Conservation (phyloP, 306 rosid species). For the Ormosia semicastrata region DNA sequence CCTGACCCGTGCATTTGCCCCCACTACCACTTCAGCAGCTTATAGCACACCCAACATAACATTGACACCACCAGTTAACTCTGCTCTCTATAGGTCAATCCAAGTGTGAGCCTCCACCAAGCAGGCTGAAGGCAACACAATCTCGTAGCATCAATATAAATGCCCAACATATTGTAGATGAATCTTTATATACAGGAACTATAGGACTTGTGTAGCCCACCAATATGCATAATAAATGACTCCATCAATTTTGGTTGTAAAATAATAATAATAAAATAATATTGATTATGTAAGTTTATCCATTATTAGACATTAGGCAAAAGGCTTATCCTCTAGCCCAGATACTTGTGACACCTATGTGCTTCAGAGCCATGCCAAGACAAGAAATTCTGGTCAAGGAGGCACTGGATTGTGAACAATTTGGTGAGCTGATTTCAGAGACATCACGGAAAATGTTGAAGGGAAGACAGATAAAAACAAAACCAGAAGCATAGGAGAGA, state of each 20-base stretch:
- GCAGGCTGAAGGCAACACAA: conserved; percentile 29
- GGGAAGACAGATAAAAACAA: conserved; percentile 30
- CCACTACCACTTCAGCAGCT: conserved; percentile 21
- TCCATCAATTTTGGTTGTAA: conserved; percentile 11
- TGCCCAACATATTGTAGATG: conserved; percentile 14
- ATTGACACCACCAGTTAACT: conserved; percentile 31
- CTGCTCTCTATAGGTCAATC: not conserved
- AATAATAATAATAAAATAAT: not conserved
- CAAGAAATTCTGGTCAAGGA: conserved; percentile 43
- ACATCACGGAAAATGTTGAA: conserved; percentile 18
- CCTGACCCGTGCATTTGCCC: conserved; percentile 2
- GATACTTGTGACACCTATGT: conserved; percentile 18
- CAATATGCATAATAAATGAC: conserved; percentile 18
- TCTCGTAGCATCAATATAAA: conserved; percentile 4
- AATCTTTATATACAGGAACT: conserved; percentile 13
- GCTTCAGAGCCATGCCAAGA: conserved; percentile 17
- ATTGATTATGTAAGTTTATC: conserved; percentile 26
- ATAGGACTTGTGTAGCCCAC: conserved; percentile 1
- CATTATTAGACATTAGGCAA: conserved; percentile 21
- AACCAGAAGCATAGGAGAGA: conserved; percentile 25
- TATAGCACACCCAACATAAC: conserved; percentile 31
- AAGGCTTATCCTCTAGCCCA: conserved; percentile 20
- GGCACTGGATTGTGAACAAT: conserved; percentile 35
- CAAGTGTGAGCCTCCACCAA: conserved; percentile 13
- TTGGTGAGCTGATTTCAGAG: conserved; percentile 30